Evolutionary conservation across 192 early-diverging fungal species (phyloP), one percentile per base, ranked within the genome.

Genomic region (Entrophospora sp.): DNA sequence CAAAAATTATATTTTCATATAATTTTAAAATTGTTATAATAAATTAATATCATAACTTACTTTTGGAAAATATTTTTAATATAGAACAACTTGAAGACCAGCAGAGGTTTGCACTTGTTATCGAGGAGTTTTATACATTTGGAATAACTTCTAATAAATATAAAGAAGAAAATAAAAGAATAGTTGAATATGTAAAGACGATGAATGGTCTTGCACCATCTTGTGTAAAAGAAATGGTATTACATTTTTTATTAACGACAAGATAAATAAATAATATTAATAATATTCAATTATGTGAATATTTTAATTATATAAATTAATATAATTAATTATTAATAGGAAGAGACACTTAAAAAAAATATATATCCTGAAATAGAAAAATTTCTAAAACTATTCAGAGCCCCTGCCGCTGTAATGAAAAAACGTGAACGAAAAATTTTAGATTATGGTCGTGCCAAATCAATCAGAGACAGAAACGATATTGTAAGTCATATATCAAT

Each of bases 381-480:
- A 5, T 78, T 75, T 49, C 37, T 85, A 28, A 75, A 71, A 20
- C 44, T 73, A 9, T 83, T 92, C 64, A 77, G 80, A 37, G 83
- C 81, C 12, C 90, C 88, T 8, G 66, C 75, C 18, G 76, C 85
- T 38, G 78, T 92, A 6, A 89, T 92, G 68, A 78, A 83, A 52
- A 92, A 90, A 60, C 73, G 90, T 16, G 80, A 85, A 2, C 76
- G 80, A 43, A 92, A 92, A 61, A 58, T 83, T 32, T 60, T 92
- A 30, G 90, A 92, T 61, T 83, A 85, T 72, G 88, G 90, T 52
- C 71, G 85, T 24, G 87, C 75, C 1, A 75, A 72, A 49, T 74
- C 78, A 30, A 82, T 90, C 53, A 75, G 78, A 48, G 71, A 71
- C 7, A 80, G 80, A 49, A 85, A 85, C 0, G 85, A 86, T 62